phyloP scores from a whole-genome alignment of 345 rosid species.

The Aquilaria yunnanensis region DNA sequence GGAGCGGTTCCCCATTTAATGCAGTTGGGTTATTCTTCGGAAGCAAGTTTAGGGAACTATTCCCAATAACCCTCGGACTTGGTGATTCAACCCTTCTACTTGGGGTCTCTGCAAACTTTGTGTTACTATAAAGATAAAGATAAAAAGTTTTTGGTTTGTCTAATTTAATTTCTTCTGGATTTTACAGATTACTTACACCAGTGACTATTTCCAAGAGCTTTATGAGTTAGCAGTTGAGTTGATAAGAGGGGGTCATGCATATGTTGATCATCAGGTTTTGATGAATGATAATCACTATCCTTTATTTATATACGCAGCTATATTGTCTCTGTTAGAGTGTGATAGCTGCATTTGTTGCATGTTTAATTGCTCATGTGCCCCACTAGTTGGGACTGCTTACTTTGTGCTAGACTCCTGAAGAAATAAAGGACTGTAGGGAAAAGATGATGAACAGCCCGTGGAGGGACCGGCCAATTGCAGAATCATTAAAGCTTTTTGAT shows the following conservation, averaged over 20 bases:
- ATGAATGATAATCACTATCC: background rate
- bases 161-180: constrained; percentile 14
- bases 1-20: too few relatives aligned
- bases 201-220: constrained; percentile 94
- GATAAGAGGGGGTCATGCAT: constrained; percentile 85
- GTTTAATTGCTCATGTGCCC: too few relatives aligned
- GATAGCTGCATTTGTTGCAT: background rate
- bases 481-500: constrained; percentile 85
- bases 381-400: constrained; percentile 7
- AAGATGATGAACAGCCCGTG: constrained; percentile 96
- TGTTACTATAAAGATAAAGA: too few relatives aligned
- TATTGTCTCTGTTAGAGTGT: constrained; percentile 2
- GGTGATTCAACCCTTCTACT: too few relatives aligned
- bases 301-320: background rate
- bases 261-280: constrained; percentile 95
- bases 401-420: constrained; percentile 58
- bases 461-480: constrained; percentile 87
- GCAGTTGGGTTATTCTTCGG: too few relatives aligned
- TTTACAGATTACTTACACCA: constrained; percentile 87
- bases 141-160: constrained; percentile 4
- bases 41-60: too few relatives aligned
- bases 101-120: too few relatives aligned
- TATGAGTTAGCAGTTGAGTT: constrained; percentile 92
- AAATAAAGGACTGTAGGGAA: constrained; percentile 80
- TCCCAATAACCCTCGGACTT: too few relatives aligned